Percentiles rank a stretch among this genome's conserved stretches.
These are phyloP conservation scores for Amanita thiersii DNA, from an alignment of 768 basidiomycete genomes.

Conservation along the genomic window DNA sequence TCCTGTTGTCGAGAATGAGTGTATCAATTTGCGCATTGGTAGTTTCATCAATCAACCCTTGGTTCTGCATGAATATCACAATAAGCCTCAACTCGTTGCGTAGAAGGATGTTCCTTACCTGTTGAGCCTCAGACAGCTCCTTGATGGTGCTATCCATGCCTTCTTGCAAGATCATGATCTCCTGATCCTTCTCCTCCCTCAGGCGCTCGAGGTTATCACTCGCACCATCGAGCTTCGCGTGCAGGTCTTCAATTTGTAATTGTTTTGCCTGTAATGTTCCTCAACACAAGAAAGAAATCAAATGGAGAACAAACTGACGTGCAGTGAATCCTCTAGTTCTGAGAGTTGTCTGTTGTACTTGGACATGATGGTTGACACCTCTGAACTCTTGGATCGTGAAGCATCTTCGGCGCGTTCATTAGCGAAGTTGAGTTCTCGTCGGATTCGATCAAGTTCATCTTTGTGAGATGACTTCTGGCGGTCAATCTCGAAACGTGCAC, in stretches of 20 bases:
- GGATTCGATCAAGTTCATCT: constrained; percentile 88
- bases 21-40: constrained; percentile 97
- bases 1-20: constrained; percentile 91
- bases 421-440: constrained; percentile 88
- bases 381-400: constrained; percentile 83
- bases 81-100: not conserved
- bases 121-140: constrained; percentile 77
- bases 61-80: constrained; percentile 44
- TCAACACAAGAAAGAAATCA: constrained; percentile 6
- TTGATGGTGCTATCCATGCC: constrained; percentile 90
- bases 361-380: constrained; percentile 78
- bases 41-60: constrained; percentile 80
- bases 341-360: constrained; percentile 96
- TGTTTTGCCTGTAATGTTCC: constrained; percentile 68
- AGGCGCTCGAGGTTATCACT: constrained; percentile 70
- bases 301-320: constrained; percentile 40
- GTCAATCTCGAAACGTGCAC: constrained; percentile 93
- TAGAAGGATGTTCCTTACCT: constrained; percentile 37
- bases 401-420: constrained; percentile 98
- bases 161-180: constrained; percentile 92
- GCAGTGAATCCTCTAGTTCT: constrained; percentile 92
- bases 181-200: constrained; percentile 94
- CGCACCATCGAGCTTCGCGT: constrained; percentile 71
- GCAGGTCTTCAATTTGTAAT: constrained; percentile 90
- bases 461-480: constrained; percentile 90